A percentile compares a stretch with the other conserved stretches of the same genome.
These are phyloP conservation scores for Colletotrichum orchidophilum DNA, from an alignment of 2,329 filamentous ascomycete genomes.

Conservation along the genomic window DNA sequence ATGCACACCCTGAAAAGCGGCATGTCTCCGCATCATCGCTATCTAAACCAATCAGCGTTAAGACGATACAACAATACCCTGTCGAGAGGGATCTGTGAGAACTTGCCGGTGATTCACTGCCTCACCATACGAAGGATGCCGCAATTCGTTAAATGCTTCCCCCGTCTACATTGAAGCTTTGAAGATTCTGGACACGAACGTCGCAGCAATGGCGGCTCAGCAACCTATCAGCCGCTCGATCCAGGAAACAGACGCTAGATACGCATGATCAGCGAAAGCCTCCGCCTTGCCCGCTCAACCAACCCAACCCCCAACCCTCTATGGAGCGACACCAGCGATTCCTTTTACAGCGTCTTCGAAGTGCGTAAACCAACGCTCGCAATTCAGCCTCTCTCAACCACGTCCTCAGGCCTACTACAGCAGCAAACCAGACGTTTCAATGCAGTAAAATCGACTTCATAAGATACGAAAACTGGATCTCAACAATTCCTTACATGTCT, in stretches of 20 bases:
- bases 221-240: slow-evolving; percentile 8
- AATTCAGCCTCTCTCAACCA: neutral
- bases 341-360: slow-evolving; percentile 9
- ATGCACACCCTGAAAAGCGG: neutral
- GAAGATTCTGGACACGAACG: too few species aligned
- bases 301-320: neutral
- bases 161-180: too few species aligned
- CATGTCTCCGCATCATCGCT: neutral
- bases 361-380: neutral
- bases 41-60: neutral
- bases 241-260: slow-evolving; percentile 25
- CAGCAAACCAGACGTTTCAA: too few species aligned
- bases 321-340: slow-evolving; percentile 18
- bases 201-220: neutral
- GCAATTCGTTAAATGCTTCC: too few species aligned
- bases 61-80: too few species aligned
- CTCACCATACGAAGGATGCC: too few species aligned
- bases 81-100: too few species aligned
- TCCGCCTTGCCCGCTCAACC: slow-evolving; percentile 13
- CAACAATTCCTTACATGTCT: too few species aligned
- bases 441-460: too few species aligned
- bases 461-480: too few species aligned
- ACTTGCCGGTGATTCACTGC: too few species aligned
- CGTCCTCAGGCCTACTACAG: neutral
- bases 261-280: slow-evolving; percentile 21